Evolutionary conservation across 441 rosid genomes (phyloP).

Genomic region (Brassica balearica): DNA sequence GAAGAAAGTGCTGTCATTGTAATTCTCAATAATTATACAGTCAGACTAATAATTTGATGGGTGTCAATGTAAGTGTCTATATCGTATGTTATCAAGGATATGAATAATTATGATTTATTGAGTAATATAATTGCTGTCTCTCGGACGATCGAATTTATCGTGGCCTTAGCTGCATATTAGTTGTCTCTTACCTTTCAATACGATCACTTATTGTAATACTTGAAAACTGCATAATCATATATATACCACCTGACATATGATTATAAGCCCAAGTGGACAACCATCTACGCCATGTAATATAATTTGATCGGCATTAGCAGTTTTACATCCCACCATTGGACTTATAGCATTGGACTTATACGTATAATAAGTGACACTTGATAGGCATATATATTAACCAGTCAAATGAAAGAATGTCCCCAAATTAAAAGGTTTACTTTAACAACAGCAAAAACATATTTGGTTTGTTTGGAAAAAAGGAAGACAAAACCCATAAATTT

Average conservation of each 20-base stretch:
- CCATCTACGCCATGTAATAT: background rate
- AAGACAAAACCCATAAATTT: background rate
- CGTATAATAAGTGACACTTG: background rate
- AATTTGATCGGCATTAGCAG: background rate
- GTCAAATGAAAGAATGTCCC: too few relatives aligned
- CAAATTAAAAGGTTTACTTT: too few relatives aligned
- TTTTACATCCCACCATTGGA: background rate
- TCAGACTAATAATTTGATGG: background rate
- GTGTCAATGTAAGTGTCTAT: background rate
- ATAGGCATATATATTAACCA: background rate
- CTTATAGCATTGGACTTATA: background rate
- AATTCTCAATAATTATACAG: background rate
- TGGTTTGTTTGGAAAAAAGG: background rate
- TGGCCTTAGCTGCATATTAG: constrained; percentile 45
- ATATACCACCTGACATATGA: background rate
- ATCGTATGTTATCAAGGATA: constrained; percentile 18
- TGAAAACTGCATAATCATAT: background rate
- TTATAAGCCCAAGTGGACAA: constrained; percentile 14
- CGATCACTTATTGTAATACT: constrained; percentile 3
- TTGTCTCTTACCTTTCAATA: constrained; percentile 30
- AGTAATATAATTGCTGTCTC: constrained; percentile 26
- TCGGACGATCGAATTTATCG: background rate
- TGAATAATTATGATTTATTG: constrained; percentile 16
- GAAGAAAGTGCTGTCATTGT: background rate
- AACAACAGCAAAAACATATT: too few relatives aligned